A percentile compares a stretch with the other conserved stretches of the same genome.
Evolutionary conservation across 129 eudicot species (phyloP).

Genomic region (Chrysanthemum makinoi): DNA sequence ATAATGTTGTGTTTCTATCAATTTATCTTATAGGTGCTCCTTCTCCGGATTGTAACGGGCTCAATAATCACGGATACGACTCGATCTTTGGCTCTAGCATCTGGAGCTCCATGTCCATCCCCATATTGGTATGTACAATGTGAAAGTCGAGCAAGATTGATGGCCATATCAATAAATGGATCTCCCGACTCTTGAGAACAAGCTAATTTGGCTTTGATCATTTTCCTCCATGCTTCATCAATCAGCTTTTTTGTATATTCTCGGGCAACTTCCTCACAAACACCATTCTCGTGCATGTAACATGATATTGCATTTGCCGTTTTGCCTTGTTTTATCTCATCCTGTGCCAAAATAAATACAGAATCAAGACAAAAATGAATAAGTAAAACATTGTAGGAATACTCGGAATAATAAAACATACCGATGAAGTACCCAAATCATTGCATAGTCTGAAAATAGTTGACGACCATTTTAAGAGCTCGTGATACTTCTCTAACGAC

Average conservation of each 20-base stretch:
- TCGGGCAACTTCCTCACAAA: not conserved
- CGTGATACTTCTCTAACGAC: conserved; percentile 18
- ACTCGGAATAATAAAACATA: not conserved
- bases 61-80: no score
- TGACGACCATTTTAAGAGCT: conserved; percentile 41
- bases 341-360: not conserved
- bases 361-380: not conserved
- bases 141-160: not conserved
- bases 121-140: not conserved
- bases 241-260: no score
- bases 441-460: conserved; percentile 38
- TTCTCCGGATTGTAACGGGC: no score
- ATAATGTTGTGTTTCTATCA: no score
- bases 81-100: no score
- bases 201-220: no score
- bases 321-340: not conserved
- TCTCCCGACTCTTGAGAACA: not conserved
- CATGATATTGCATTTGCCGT: conserved; percentile 5
- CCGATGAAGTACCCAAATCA: conserved; percentile 29
- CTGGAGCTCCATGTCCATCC: no score
- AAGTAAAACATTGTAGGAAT: not conserved
- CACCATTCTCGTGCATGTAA: not conserved
- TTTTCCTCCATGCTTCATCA: no score
- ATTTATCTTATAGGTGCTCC: no score
- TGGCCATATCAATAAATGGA: not conserved